phyloP scores from a whole-genome alignment of 768 basidiomycete species.

The Pleurotus giganteus region DNA sequence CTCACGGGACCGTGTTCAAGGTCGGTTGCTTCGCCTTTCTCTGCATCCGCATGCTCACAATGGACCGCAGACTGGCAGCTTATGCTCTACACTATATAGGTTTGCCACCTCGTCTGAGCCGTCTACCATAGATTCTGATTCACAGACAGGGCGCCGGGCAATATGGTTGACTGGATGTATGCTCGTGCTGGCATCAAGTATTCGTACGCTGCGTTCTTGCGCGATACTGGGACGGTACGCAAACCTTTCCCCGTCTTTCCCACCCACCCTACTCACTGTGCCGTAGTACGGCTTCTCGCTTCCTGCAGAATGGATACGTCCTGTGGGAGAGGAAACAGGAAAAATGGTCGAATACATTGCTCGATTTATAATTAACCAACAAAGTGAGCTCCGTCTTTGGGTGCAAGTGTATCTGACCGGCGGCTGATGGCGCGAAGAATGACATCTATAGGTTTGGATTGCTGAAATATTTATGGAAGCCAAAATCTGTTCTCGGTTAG shows the following conservation, averaged over 20 bases:
- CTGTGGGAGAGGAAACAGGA: slow-evolving; percentile 75
- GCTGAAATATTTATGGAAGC: too few relatives aligned
- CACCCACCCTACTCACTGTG: slow-evolving; percentile 1
- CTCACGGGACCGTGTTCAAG: slow-evolving; percentile 57
- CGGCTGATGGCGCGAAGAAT: too few relatives aligned
- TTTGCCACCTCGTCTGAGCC: slow-evolving; percentile 13
- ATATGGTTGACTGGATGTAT: slow-evolving; percentile 69
- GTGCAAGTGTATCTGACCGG: too few relatives aligned
- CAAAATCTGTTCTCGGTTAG: too few relatives aligned
- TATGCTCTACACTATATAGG: slow-evolving; percentile 47
- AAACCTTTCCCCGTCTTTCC: neutral
- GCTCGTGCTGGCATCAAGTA: slow-evolving; percentile 55
- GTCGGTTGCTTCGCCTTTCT: slow-evolving; percentile 26
- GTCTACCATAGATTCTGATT: slow-evolving; percentile 8
- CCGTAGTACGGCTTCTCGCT: slow-evolving; percentile 74
- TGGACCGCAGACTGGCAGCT: slow-evolving; percentile 35
- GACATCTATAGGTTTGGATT: too few relatives aligned
- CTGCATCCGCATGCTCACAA: neutral
- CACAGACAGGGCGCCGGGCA: slow-evolving; percentile 49
- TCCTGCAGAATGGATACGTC: slow-evolving; percentile 69
- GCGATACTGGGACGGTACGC: slow-evolving; percentile 71
- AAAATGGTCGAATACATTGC: slow-evolving; percentile 66
- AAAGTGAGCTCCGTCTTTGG: slow-evolving; percentile 7
- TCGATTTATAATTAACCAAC: slow-evolving; percentile 54
- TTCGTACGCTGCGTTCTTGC: slow-evolving; percentile 60